phyloP scores from a whole-genome alignment of 2,329 filamentous ascomycete species.

The Colletotrichum somersetense region DNA sequence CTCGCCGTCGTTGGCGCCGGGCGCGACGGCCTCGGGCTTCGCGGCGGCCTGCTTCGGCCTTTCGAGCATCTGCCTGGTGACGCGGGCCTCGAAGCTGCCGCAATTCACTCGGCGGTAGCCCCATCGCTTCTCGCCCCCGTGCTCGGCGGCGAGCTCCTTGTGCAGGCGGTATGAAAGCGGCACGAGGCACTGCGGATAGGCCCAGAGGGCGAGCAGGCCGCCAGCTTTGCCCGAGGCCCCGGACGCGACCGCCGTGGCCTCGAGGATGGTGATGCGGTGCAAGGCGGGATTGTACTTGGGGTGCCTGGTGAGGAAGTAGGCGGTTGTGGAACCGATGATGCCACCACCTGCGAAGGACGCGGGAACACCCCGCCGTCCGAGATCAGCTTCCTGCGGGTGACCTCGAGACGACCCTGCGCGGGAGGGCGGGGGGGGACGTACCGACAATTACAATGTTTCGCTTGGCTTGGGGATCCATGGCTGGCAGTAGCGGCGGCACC shows the following conservation, averaged over 20 bases:
- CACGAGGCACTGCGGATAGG: constrained; percentile 87
- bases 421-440: constrained; percentile 46
- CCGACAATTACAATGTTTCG: constrained; percentile 66
- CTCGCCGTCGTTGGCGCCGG: constrained; percentile 30
- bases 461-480: constrained; percentile 44
- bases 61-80: constrained; percentile 52
- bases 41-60: constrained; percentile 45
- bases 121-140: constrained; percentile 83
- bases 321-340: constrained; percentile 91
- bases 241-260: constrained; percentile 87
- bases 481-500: constrained; percentile 5
- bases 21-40: constrained; percentile 26
- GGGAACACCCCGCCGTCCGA: neutral
- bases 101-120: constrained; percentile 86
- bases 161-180: constrained; percentile 89
- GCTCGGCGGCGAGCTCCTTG: constrained; percentile 84
- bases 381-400: constrained; percentile 22
- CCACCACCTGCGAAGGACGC: constrained; percentile 77
- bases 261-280: constrained; percentile 86
- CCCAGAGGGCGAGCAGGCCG: constrained; percentile 90
- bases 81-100: constrained; percentile 66
- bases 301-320: constrained; percentile 92
- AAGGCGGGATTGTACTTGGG: constrained; percentile 79
- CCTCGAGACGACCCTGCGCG: neutral
- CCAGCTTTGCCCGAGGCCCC: constrained; percentile 96